Base-by-base conservation (phyloP, 371 early-diverging fungal genomes). In the Apophysomyces sp. region DNA sequence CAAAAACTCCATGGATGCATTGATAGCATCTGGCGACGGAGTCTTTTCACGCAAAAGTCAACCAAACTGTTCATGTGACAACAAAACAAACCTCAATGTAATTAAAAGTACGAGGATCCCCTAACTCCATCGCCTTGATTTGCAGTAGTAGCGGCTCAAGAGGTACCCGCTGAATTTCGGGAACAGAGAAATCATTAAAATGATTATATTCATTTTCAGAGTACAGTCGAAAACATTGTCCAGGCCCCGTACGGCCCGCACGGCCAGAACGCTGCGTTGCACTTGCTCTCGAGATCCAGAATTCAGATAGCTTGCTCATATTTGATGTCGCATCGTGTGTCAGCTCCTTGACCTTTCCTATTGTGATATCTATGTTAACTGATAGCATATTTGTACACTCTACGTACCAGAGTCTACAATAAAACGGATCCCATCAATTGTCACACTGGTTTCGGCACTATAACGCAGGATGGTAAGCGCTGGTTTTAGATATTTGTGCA, bases 241-340 rank as follows among this genome's bases (percentile, higher is more conserved):
- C 97, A 7, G 83, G 81, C 28, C 86, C 83, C 9, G 91, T 88
- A 30, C 97, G 78, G 21, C 98, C 98, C 7, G 96, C 95, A 26
- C 97, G 81, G 24, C 98, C 98, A 2, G 86, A 73, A 4, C 97
- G 86, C 71, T 97, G 97, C 27, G 77, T 77, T 7, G 90, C 91
- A 52, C 90, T 93, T 21, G 95, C 93, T 58, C 89, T 77, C 3
- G 81, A 81, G 3, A 81, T 76, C 83, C 83, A 83, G 36, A 84
- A 84, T 60, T 86, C 84, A 2, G 83, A 82, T 24, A 97, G 73
- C 15, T 83, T 79, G 27, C 90, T 83, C 77, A 84, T 74, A 49
- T 84, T 86, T 39, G 77, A 71, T 1, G 63, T 66, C 16, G 76
- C 68, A 53, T 82, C 80, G 60, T 77, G 77, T 16, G 66, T 82